A percentile compares a stretch with the other conserved stretches of the same genome.
Evolutionary conservation across 2,329 filamentous ascomycete genomes (phyloP).

Genomic region (Pseudocercospora eumusae): DNA sequence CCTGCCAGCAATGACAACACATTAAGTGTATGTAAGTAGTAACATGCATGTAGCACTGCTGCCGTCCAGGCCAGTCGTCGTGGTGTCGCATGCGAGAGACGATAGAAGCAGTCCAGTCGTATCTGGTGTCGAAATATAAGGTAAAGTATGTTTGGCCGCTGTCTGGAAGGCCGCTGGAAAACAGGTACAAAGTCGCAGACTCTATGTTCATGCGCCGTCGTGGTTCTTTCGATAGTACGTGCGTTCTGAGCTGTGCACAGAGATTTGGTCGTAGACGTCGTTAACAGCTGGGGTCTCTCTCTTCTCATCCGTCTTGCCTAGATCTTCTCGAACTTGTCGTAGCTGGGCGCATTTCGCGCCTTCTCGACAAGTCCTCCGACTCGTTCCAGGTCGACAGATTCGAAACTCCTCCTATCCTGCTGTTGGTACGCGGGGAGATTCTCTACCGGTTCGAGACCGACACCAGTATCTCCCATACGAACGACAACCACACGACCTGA

Average conservation of each 20-base stretch:
- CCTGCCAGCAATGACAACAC: slow-evolving; percentile 24
- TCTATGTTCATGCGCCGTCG: slow-evolving; percentile 24
- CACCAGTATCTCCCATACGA: slow-evolving; percentile 80
- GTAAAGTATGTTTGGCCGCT: neutral
- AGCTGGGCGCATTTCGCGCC: slow-evolving; percentile 40
- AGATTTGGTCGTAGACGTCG: slow-evolving; percentile 29
- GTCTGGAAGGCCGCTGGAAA: slow-evolving; percentile 10
- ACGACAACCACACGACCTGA: slow-evolving; percentile 90
- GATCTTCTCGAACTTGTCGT: slow-evolving; percentile 22
- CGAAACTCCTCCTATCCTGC: slow-evolving; percentile 69
- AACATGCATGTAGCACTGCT: slow-evolving; percentile 11
- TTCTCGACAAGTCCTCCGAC: slow-evolving; percentile 96
- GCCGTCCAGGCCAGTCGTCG: slow-evolving; percentile 8
- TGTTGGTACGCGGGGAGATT: slow-evolving; percentile 88
- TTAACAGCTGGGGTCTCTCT: slow-evolving; percentile 27
- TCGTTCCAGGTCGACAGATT: slow-evolving; percentile 90
- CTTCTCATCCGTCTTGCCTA: slow-evolving; percentile 11
- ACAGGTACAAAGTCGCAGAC: slow-evolving; percentile 25
- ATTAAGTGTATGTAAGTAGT: slow-evolving; percentile 15
- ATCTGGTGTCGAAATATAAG: slow-evolving; percentile 12
- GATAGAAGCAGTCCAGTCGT: neutral
- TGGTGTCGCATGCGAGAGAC: slow-evolving; percentile 5
- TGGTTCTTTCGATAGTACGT: slow-evolving; percentile 3
- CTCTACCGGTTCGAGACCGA: slow-evolving; percentile 82
- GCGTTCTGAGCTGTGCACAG: slow-evolving; percentile 22